phyloP scores from a whole-genome alignment of 345 rosid species.

The Bruguiera parviflora region DNA sequence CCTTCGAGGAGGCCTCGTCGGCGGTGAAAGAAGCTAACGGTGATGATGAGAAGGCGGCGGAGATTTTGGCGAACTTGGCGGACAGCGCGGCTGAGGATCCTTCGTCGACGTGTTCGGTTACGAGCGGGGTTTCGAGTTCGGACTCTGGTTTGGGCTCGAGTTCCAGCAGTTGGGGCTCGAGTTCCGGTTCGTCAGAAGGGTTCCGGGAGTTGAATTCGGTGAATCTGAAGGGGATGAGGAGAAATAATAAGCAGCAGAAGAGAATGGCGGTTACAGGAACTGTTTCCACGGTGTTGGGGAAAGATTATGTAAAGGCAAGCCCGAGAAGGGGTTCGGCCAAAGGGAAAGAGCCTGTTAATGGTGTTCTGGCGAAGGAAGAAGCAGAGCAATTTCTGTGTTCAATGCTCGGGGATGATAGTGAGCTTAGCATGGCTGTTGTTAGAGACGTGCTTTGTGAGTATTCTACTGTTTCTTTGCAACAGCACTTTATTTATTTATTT shows the following conservation, averaged over 20 bases:
- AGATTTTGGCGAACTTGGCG: constrained; percentile 27
- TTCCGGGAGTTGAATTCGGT: constrained; percentile 28
- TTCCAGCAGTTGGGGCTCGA: constrained; percentile 24
- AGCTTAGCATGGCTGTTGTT: constrained; percentile 69
- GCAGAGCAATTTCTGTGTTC: constrained; percentile 65
- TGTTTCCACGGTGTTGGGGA: constrained; percentile 74
- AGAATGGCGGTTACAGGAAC: constrained; percentile 73
- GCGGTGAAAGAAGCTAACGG: constrained; percentile 46
- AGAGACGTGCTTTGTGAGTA: constrained; percentile 78
- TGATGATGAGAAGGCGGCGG: constrained; percentile 49
- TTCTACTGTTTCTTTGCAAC: background rate
- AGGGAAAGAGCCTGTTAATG: constrained; percentile 21
- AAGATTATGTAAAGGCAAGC: constrained; percentile 59
- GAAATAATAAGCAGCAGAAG: constrained; percentile 50
- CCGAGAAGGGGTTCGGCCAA: constrained; percentile 27
- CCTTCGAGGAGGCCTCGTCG: constrained; percentile 47
- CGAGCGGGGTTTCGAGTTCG: constrained; percentile 39
- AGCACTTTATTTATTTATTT: background rate
- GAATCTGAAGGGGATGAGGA: constrained; percentile 27
- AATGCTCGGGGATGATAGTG: constrained; percentile 74
- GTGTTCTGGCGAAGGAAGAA: constrained; percentile 42
- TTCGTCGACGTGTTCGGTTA: constrained; percentile 34
- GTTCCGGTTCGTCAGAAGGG: constrained; percentile 37
- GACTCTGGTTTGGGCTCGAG: constrained; percentile 45
- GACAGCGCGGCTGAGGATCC: constrained; percentile 43